Evolutionary conservation across 441 rosid species (phyloP).

Genomic region (Pelargonium exstipulatum): DNA sequence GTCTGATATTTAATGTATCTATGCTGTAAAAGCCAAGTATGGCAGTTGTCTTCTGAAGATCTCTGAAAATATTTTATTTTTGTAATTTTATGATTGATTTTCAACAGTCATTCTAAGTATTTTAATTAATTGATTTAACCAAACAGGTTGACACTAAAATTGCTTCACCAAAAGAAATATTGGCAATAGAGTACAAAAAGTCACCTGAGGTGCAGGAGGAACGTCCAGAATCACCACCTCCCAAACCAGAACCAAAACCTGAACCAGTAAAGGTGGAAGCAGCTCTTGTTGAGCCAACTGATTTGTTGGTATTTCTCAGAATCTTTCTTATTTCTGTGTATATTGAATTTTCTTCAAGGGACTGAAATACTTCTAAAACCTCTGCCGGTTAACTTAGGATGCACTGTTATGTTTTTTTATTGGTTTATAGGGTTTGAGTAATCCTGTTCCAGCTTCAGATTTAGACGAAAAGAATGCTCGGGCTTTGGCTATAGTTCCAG

Average conservation of each 20-base stretch:
- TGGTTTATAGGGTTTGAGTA: conserved; percentile 51
- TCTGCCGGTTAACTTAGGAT: neutral
- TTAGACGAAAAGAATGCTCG: conserved; percentile 75
- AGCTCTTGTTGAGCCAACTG: conserved; percentile 62
- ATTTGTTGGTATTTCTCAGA: conserved; percentile 55
- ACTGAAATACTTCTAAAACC: neutral
- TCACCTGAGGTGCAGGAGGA: conserved; percentile 39
- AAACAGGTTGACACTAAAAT: conserved; percentile 47
- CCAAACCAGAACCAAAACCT: conserved; percentile 28
- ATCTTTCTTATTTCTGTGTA: neutral
- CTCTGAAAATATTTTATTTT: neutral
- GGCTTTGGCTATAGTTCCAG: conserved; percentile 90
- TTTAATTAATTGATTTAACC: conserved; percentile 3
- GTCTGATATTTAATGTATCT: no score
- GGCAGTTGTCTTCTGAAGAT: neutral
- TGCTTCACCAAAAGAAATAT: conserved; percentile 60
- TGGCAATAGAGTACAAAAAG: conserved; percentile 71
- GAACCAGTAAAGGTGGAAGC: conserved; percentile 63
- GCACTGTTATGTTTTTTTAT: conserved; percentile 1
- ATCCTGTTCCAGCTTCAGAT: conserved; percentile 63
- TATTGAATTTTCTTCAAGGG: neutral
- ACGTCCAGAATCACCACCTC: conserved; percentile 39
- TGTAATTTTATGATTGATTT: neutral
- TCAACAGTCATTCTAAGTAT: neutral
- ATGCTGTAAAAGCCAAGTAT: neutral